Base-by-base conservation (phyloP, 2,329 filamentous ascomycete species). In the Botrytis aclada region DNA sequence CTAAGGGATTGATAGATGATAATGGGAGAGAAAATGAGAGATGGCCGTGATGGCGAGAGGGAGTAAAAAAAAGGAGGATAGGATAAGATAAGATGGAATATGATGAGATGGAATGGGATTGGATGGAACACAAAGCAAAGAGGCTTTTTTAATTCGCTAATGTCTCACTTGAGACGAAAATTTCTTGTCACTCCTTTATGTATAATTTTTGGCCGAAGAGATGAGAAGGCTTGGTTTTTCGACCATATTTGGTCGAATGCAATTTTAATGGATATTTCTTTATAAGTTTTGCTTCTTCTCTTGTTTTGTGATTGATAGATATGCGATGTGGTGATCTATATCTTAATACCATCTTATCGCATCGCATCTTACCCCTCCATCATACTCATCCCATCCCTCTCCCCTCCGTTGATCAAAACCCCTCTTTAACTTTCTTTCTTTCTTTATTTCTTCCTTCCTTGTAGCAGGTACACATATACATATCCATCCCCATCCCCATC, bases 161-260 rank as follows among this genome's bases (percentile, higher is more conserved):
- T 62, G 60, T 62, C 60, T 62, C 60, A 18, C 60, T 32, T 41
- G 34, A 16, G 60, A 62, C 60, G 34, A 62, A 41, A 62, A 16
- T 41, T 62, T 62, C 60, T 62, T 62, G 25, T 62, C 60, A 62
- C 60, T 62, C 60, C 34, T 62, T 62, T 39, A 62, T 41, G 34
- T 62, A 39, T 62, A 62, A n/a, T 22, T 62, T 61, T 62, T 16
- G 18, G 14, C 14, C 25, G 16, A 62, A 16, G 12, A n/a, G 25
- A 62, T 54, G 25, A n/a, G 25, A 0, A n/a, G 12, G 34, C 34
- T 39, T n/a, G 6, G n/a, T 39, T n/a, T n/a, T n/a, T 22, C 7
- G 6, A 62, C 18, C 34, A 41, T 18, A 16, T 56, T 56, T 62
- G 25, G 22, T 62, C 8, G 12, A 62, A 62, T 41, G 14, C 60